These are phyloP conservation scores for Debaryomyces sp. DNA, from an alignment of 1,139 yeast species.

Conservation along the genomic window DNA sequence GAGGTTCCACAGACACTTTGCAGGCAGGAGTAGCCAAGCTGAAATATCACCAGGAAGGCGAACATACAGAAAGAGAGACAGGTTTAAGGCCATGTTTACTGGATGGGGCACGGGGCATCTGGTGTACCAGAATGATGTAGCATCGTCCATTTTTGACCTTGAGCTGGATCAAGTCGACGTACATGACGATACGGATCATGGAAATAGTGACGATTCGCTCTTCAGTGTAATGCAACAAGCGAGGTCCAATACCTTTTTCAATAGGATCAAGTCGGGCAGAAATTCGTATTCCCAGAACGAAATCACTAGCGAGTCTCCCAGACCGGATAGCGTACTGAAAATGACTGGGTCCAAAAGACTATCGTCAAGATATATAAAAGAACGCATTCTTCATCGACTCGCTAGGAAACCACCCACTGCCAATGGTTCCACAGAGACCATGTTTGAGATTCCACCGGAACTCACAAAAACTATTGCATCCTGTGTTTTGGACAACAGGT, in stretches of 20 bases:
- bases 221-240: not conserved
- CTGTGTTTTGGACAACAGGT: constrained; percentile 10
- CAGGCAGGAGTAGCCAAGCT: not conserved
- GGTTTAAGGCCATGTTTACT: not conserved
- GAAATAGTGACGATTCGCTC: not conserved
- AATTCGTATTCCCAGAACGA: not conserved
- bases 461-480: constrained; percentile 10
- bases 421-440: not conserved
- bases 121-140: not conserved
- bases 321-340: not conserved
- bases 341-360: not conserved
- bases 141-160: not conserved
- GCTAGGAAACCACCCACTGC: constrained; percentile 7
- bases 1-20: not conserved
- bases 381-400: constrained; percentile 9
- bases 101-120: not conserved
- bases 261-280: not conserved
- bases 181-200: not conserved
- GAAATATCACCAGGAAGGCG: not conserved
- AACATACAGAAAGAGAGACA: constrained; percentile 4
- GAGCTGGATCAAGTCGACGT: not conserved
- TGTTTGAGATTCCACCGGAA: constrained; percentile 7
- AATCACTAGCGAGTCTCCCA: too few relatives aligned
- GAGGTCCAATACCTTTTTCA: not conserved
- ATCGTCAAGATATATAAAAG: constrained; percentile 7